Conservation (phyloP, 441 rosid genomes). For the Rhodomyrtus psidioides region DNA sequence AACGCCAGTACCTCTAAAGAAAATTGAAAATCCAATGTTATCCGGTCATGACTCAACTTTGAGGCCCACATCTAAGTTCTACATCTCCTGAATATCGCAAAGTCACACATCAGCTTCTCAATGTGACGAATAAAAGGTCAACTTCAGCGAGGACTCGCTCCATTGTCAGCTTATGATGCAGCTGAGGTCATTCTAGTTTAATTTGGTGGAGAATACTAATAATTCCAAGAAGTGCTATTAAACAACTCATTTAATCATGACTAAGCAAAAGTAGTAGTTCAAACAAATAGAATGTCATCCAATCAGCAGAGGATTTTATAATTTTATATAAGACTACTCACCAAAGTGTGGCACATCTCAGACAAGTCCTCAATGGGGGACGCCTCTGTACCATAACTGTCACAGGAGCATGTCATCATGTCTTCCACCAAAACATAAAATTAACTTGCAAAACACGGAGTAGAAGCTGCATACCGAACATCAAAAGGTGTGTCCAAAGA, state of each 20-base stretch:
- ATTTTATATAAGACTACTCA: slow-evolving; percentile 23
- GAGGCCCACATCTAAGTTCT: neutral
- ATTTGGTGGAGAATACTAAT: neutral
- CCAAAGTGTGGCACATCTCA: slow-evolving; percentile 74
- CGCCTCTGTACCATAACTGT: slow-evolving; percentile 75
- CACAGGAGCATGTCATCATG: neutral
- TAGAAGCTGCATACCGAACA: slow-evolving; percentile 48
- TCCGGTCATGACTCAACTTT: neutral
- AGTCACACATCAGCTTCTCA: neutral
- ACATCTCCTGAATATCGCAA: neutral
- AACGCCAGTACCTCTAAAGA: neutral
- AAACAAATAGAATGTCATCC: neutral
- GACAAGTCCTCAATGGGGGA: slow-evolving; percentile 69
- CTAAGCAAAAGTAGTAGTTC: neutral
- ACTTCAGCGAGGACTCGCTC: neutral
- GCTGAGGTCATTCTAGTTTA: neutral
- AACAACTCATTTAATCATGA: neutral
- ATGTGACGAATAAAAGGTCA: neutral
- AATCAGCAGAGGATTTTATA: neutral
- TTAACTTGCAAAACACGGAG: neutral
- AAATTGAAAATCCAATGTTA: neutral
- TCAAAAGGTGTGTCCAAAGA: slow-evolving; percentile 75
- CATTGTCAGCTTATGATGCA: neutral
- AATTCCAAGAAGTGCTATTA: neutral
- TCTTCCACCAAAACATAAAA: too few species aligned